Evolutionary conservation across 2,329 filamentous ascomycete genomes (phyloP).

Genomic region (Paraconiothyrium sp.): DNA sequence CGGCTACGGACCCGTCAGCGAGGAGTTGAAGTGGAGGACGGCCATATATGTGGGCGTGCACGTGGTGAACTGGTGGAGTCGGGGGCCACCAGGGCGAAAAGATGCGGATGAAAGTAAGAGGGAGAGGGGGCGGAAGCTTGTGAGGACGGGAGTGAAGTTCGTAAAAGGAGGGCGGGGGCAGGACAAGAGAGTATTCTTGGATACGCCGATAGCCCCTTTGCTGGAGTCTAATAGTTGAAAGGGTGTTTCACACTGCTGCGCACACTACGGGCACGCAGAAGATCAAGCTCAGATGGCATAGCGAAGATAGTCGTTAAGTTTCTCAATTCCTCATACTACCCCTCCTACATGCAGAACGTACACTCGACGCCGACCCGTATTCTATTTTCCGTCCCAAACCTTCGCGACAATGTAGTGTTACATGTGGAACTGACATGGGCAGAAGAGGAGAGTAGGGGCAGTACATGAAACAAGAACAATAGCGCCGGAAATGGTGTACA

Average conservation of each 20-base stretch:
- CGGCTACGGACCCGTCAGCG: conserved; percentile 11
- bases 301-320: neutral
- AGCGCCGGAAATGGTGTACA: conserved; percentile 23
- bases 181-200: conserved; percentile 3
- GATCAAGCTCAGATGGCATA: neutral
- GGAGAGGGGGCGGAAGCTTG: neutral
- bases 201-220: neutral
- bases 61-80: conserved; percentile 19
- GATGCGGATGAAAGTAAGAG: neutral
- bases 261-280: neutral
- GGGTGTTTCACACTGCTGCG: too few relatives aligned
- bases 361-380: conserved; percentile 14
- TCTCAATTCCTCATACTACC: neutral
- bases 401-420: conserved; percentile 9
- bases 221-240: neutral
- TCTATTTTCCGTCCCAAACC: conserved; percentile 18
- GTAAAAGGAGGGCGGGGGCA: conserved; percentile 15
- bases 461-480: conserved; percentile 16
- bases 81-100: conserved; percentile 11
- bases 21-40: conserved; percentile 15
- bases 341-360: conserved; percentile 7
- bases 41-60: conserved; percentile 17
- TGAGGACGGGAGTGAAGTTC: conserved; percentile 10
- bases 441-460: conserved; percentile 20
- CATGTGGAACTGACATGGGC: conserved; percentile 17